phyloP scores from a whole-genome alignment of 306 rosid genomes.

The Cucumis cinereus region DNA sequence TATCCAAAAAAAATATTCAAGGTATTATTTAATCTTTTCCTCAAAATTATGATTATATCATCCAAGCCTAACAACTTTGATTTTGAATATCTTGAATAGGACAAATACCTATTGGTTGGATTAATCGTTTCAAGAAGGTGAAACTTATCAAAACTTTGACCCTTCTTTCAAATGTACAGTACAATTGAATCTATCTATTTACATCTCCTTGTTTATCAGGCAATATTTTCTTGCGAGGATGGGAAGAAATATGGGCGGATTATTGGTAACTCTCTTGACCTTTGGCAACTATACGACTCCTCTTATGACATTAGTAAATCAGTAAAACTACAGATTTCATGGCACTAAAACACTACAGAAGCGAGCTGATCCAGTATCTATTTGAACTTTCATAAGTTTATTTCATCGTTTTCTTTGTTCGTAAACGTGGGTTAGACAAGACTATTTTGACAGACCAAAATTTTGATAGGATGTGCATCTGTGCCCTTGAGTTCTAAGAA shows the following conservation, averaged over 20 bases:
- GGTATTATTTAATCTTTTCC: not conserved
- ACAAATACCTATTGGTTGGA: slow-evolving; percentile 56
- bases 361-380: not conserved
- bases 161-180: slow-evolving; percentile 7
- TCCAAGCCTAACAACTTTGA: slow-evolving; percentile 11
- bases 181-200: slow-evolving; percentile 5
- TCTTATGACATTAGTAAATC: not conserved
- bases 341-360: not conserved
- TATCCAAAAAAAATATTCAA: not conserved
- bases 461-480: not conserved
- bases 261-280: slow-evolving; percentile 35
- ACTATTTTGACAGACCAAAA: not conserved
- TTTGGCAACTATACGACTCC: not conserved
- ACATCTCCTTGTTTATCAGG: slow-evolving; percentile 29
- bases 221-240: slow-evolving; percentile 41
- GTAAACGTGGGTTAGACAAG: not conserved
- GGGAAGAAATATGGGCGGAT: slow-evolving; percentile 60
- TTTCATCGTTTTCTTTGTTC: not conserved
- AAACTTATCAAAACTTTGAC: not conserved
- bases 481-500: not conserved
- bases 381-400: not conserved
- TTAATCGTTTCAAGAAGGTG: slow-evolving; percentile 61
- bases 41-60: not conserved
- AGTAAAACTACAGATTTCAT: not conserved
- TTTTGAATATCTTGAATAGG: slow-evolving; percentile 31